These are phyloP conservation scores for Panicum miliaceum DNA, from an alignment of 176 grass and related monocot species.

Conservation along the genomic window DNA sequence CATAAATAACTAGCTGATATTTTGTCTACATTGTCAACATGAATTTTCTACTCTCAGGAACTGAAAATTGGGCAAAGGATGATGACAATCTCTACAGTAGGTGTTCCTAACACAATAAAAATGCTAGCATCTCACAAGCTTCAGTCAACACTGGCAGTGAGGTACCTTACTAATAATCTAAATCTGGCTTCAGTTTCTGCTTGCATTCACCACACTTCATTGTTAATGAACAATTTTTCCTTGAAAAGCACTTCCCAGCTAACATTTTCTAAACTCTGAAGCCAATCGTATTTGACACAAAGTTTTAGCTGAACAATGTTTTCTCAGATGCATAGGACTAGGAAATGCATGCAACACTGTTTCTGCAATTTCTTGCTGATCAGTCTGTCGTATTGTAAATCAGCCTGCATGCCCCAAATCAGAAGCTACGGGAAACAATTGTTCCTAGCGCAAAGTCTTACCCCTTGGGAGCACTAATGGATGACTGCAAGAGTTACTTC, in stretches of 20 bases:
- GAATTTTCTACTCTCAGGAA: constrained; percentile 47
- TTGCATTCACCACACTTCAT: not conserved
- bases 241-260: not conserved
- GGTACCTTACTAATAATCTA: constrained; percentile 38
- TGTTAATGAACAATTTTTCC: not conserved
- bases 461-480: constrained; percentile 78
- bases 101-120: constrained; percentile 93
- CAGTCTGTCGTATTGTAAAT: constrained; percentile 1
- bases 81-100: constrained; percentile 98
- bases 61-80: constrained; percentile 97
- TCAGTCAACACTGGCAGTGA: constrained; percentile 94
- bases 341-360: not conserved
- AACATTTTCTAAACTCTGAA: not conserved
- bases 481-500: constrained; percentile 89
- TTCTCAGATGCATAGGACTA: not conserved
- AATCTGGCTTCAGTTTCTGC: constrained; percentile 1
- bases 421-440: constrained; percentile 80
- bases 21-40: not conserved
- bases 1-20: not conserved
- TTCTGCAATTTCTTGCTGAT: constrained; percentile 15
- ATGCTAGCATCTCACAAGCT: constrained; percentile 88
- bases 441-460: constrained; percentile 96
- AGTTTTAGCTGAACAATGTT: not conserved
- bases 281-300: not conserved
- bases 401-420: constrained; percentile 90